A percentile compares a stretch with the other conserved stretches of the same genome.
Conservation (phyloP, 306 rosid species). For the Delonix regia region DNA sequence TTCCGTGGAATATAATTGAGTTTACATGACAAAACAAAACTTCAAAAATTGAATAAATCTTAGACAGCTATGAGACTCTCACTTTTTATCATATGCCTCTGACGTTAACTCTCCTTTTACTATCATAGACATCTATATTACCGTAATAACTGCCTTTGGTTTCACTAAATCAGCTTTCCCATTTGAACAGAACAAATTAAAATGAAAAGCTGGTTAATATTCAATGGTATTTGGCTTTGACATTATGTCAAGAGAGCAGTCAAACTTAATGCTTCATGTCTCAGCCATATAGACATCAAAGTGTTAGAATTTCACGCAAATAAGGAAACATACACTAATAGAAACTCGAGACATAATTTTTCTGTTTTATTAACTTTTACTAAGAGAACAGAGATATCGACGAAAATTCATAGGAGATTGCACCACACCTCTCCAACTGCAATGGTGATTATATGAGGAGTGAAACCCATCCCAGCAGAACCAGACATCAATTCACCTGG, state of each 20-base stretch:
- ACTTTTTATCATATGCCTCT: conserved; percentile 1
- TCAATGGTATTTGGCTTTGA: background rate
- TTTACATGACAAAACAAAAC: conserved; percentile 9
- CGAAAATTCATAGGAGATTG: conserved; percentile 21
- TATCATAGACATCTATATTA: background rate
- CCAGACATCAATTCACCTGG: conserved; percentile 81
- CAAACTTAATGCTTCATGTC: background rate
- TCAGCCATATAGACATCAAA: background rate
- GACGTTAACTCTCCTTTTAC: conserved; percentile 6
- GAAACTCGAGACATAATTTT: background rate
- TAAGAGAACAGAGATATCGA: background rate
- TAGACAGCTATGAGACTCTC: background rate
- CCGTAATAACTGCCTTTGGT: conserved; percentile 9
- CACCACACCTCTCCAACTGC: conserved; percentile 83
- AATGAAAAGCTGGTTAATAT: background rate
- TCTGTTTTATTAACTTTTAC: background rate
- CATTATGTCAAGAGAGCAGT: background rate
- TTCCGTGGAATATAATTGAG: background rate
- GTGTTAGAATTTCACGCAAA: background rate
- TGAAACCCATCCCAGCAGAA: conserved; percentile 90
- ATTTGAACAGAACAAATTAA: background rate
- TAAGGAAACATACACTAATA: background rate
- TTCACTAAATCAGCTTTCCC: background rate
- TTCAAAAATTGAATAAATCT: conserved; percentile 10
- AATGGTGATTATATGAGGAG: conserved; percentile 86